A percentile compares a stretch with the other conserved stretches of the same genome.
Conservation (phyloP, 768 basidiomycete genomes). For the Termitomyces sp. region DNA sequence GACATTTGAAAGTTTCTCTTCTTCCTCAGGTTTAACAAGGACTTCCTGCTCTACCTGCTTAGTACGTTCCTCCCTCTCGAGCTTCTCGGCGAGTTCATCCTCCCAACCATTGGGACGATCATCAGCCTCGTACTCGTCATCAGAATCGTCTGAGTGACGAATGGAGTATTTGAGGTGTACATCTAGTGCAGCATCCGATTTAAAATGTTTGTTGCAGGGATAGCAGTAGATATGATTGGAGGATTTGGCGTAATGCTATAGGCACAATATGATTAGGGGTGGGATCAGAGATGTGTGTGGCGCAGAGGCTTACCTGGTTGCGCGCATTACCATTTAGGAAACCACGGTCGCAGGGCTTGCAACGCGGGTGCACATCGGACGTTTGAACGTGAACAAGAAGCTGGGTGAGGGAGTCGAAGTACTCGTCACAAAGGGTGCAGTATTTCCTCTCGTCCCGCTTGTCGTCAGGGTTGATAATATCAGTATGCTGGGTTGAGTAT, state of each 20-base stretch:
- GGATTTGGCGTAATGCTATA: conserved; percentile 5
- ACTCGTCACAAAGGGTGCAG: conserved; percentile 2
- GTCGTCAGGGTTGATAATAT: no score
- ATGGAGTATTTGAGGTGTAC: conserved; percentile 7
- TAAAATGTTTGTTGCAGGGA: conserved; percentile 6
- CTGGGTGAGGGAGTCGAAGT: not conserved
- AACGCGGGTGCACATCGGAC: conserved; percentile 5
- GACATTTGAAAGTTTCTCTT: not conserved
- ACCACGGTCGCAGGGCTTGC: not conserved
- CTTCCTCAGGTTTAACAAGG: not conserved
- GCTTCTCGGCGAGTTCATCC: conserved; percentile 6
- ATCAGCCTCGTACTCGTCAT: not conserved
- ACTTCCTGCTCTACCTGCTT: conserved; percentile 1
- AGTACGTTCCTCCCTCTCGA: conserved; percentile 3
- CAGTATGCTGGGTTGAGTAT: not conserved
- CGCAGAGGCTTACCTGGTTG: not conserved
- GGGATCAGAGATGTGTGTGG: not conserved
- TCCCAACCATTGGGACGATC: conserved; percentile 10
- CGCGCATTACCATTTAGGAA: conserved; percentile 9
- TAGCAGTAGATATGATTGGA: conserved; percentile 9
- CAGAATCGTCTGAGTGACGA: conserved; percentile 9
- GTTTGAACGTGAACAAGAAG: not conserved
- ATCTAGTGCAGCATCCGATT: not conserved
- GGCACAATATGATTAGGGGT: not conserved
- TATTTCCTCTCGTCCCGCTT: not conserved